These are phyloP conservation scores for Fusarium siculi DNA, from an alignment of 2,329 filamentous ascomycete species.

Conservation along the genomic window DNA sequence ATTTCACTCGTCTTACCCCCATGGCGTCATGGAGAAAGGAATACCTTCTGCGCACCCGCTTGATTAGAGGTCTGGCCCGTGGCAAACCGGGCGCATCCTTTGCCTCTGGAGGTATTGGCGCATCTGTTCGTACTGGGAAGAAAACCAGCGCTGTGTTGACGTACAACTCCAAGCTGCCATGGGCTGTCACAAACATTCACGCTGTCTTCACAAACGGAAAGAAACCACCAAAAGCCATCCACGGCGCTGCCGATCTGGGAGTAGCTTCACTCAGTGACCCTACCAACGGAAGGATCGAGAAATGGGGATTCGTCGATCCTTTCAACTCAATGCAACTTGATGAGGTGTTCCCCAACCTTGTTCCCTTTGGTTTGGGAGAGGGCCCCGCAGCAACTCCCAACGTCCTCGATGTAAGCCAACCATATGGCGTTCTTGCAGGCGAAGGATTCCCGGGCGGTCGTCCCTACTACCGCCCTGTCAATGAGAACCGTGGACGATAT, in stretches of 20 bases:
- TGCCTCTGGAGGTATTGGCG: conserved; percentile 60
- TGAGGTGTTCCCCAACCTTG: conserved; percentile 78
- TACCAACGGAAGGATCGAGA: conserved; percentile 76
- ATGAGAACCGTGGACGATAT: conserved; percentile 81
- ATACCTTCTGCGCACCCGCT: conserved; percentile 86
- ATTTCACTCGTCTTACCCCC: conserved; percentile 83
- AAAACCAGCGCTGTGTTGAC: conserved; percentile 80
- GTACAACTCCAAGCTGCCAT: conserved; percentile 85
- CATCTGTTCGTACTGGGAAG: conserved; percentile 67
- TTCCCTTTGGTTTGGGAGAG: conserved; percentile 80
- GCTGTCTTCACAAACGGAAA: conserved; percentile 79
- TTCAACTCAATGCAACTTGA: conserved; percentile 81
- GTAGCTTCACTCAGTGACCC: conserved; percentile 86
- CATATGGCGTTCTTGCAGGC: conserved; percentile 83
- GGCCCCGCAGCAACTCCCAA: conserved; percentile 85
- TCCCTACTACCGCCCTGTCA: conserved; percentile 78
- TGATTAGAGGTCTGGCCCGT: conserved; percentile 82
- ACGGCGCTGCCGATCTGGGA: conserved; percentile 83
- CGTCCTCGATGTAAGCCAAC: conserved; percentile 89
- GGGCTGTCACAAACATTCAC: conserved; percentile 82
- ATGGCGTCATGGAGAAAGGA: conserved; percentile 96
- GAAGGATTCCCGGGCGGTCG: conserved; percentile 88
- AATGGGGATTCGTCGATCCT: conserved; percentile 83
- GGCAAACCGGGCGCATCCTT: conserved; percentile 78
- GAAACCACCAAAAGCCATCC: conserved; percentile 81